Base-by-base conservation (phyloP, 495 filamentous ascomycete genomes). In the Xylaria longipes region DNA sequence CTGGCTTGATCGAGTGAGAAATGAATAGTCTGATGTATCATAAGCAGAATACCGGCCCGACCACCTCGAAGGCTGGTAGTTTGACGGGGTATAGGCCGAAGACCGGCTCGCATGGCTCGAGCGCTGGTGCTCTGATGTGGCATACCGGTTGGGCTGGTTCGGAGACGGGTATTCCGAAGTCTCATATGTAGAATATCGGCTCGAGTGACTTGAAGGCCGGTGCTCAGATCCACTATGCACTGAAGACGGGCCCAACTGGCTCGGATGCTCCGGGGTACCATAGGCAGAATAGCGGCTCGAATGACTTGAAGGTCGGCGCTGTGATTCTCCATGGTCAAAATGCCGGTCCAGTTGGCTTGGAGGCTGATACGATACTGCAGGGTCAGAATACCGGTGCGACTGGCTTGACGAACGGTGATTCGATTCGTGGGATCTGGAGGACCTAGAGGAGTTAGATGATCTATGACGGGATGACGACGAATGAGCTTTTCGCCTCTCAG, bases 401-500 rank as follows among this genome's bases (percentile, higher is more conserved):
- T 27, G 48, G 22, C 48, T 52, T 14, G 48, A 52, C 48, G 48
- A 27, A 52, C 1, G n/a, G 7, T 52, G 11, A 5, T 15, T 11
- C 9, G 48, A 14, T 27, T 14, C 48, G 22, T 15, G 27, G 27
- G 31, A 1, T 2, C 52, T 7, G 11, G 25, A 56, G 5, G 52
- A 33, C 17, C 4, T 29, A n/a, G 57, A 37, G 5, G 33, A 33
- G 31, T 37, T 37, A 6, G 60, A 43, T 29, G 60, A 27, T 8
- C 35, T 27, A 27, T 25, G 22, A 27, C 35, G 25, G 12, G 41
- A 33, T 9, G 39, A 27, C 27, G 65, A 56, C 7, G 31, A 31
- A 22, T 54, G 48, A 45, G 50, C 39, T 37, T 58, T 69, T 14
- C n/a, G 65, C 31, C n/a, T 39, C 20, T 61, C 54, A 14, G 37